These are phyloP conservation scores for Antonospora locustae DNA, from an alignment of 371 early-diverging fungal species.

Conservation along the genomic window DNA sequence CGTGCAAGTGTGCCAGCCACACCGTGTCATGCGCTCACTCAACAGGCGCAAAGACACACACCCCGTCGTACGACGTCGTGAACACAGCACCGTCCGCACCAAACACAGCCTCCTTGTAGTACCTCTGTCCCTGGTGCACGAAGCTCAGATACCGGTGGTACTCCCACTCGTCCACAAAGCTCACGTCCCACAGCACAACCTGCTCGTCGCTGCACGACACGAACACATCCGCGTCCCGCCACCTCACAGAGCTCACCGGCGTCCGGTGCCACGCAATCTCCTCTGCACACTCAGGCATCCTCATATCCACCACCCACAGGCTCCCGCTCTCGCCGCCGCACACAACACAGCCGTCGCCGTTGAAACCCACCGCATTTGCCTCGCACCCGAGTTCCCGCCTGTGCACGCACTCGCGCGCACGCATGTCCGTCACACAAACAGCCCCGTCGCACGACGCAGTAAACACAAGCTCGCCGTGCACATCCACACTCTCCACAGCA, in stretches of 20 bases:
- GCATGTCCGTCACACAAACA: slow-evolving; percentile 33
- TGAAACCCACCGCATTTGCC: slow-evolving; percentile 49
- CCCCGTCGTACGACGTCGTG: slow-evolving; percentile 36
- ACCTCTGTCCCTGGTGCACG: slow-evolving; percentile 54
- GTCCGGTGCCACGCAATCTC: slow-evolving; percentile 45
- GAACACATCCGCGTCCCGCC: slow-evolving; percentile 45
- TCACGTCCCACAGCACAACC: slow-evolving; percentile 50
- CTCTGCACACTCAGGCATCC: slow-evolving; percentile 22
- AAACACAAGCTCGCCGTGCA: slow-evolving; percentile 13
- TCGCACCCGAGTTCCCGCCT: slow-evolving; percentile 14
- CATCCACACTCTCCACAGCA: slow-evolving; percentile 29
- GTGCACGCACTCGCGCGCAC: slow-evolving; percentile 5
- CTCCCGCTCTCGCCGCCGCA: slow-evolving; percentile 50
- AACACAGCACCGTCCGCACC: slow-evolving; percentile 15
- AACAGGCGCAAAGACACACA: slow-evolving; percentile 40
- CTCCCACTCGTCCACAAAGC: slow-evolving; percentile 52
- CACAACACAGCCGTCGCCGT: slow-evolving; percentile 34
- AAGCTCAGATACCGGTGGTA: slow-evolving; percentile 50
- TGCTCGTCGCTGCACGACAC: slow-evolving; percentile 44
- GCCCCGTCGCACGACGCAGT: slow-evolving; percentile 28
- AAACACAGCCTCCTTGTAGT: slow-evolving; percentile 51
- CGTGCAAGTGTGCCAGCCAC: too few relatives aligned
- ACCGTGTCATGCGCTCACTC: too few relatives aligned
- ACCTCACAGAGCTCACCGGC: slow-evolving; percentile 39
- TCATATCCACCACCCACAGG: slow-evolving; percentile 40